Percentiles rank a stretch among this genome's conserved stretches.
These are phyloP conservation scores for Setaria viridis DNA, from an alignment of 202 grass and related monocot species.

Conservation along the genomic window DNA sequence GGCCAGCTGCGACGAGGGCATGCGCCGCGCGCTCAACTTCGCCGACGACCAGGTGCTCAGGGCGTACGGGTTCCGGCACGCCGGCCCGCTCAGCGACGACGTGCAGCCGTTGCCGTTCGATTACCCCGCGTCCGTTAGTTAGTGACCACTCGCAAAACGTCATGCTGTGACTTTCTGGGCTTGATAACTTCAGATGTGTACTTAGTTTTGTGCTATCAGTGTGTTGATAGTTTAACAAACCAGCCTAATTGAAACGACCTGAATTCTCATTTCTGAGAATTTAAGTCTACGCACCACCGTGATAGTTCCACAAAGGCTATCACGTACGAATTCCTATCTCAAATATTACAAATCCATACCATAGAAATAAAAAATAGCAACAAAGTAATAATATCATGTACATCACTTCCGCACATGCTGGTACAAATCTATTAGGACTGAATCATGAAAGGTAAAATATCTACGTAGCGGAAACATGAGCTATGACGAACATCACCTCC, in stretches of 20 bases:
- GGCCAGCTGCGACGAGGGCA: conserved; percentile 71
- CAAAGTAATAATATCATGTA: no score
- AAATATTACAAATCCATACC: no score
- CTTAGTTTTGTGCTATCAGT: background rate
- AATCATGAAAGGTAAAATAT: no score
- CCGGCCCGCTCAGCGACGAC: conserved; percentile 48
- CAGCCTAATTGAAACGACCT: background rate
- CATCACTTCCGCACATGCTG: no score
- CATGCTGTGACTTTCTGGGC: background rate
- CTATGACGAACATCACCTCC: no score
- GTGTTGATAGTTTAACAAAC: background rate
- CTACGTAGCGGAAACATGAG: no score
- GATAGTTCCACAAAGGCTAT: no score
- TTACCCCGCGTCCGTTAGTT: conserved; percentile 40
- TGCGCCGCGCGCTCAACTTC: conserved; percentile 80
- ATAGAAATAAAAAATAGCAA: no score
- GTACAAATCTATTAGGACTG: no score
- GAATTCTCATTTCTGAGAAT: no score
- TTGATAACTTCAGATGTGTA: background rate
- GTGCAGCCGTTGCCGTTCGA: conserved; percentile 74
- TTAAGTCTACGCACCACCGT: no score
- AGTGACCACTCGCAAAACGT: background rate
- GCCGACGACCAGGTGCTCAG: conserved; percentile 90
- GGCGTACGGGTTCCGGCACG: conserved; percentile 74
- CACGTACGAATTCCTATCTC: no score